Evolutionary conservation across 2,329 filamentous ascomycete species (phyloP).

Genomic region (Hymenoscyphus fraxineus): DNA sequence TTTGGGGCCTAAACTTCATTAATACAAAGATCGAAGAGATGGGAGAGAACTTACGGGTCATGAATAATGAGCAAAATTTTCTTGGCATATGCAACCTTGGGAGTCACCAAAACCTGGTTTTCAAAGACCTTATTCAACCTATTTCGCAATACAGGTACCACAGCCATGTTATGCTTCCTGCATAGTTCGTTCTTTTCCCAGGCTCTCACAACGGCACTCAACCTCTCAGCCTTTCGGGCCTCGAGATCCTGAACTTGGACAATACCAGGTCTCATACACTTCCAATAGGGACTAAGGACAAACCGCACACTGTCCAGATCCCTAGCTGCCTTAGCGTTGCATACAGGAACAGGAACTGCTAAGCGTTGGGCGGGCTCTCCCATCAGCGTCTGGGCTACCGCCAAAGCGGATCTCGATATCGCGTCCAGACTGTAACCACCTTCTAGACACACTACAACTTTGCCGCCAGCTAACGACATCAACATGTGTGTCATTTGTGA

Average conservation of each 20-base stretch:
- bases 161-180: slow-evolving; percentile 71
- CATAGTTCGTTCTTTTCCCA: slow-evolving; percentile 71
- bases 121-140: slow-evolving; percentile 73
- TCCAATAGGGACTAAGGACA: slow-evolving; percentile 72
- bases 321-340: slow-evolving; percentile 54
- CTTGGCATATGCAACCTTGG: slow-evolving; percentile 60
- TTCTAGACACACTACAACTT: slow-evolving; percentile 88
- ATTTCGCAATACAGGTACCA: slow-evolving; percentile 74
- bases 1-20: slow-evolving; percentile 54
- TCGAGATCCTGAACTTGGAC: slow-evolving; percentile 52
- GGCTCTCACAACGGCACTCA: slow-evolving; percentile 76
- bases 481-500: slow-evolving; percentile 99
- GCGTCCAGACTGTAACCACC: slow-evolving; percentile 93
- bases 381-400: slow-evolving; percentile 91
- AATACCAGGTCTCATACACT: slow-evolving; percentile 73
- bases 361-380: slow-evolving; percentile 77
- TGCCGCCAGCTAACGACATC: slow-evolving; percentile 88
- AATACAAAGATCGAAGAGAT: slow-evolving; percentile 20
- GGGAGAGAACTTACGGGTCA: slow-evolving; percentile 63
- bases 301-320: slow-evolving; percentile 57
- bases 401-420: slow-evolving; percentile 87
- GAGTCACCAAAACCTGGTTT: slow-evolving; percentile 80
- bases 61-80: slow-evolving; percentile 84
- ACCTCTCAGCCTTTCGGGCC: slow-evolving; percentile 53
- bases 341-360: slow-evolving; percentile 50